Base-by-base conservation (phyloP, 2,329 filamentous ascomycete genomes). In the Ceratocystis papillata region DNA sequence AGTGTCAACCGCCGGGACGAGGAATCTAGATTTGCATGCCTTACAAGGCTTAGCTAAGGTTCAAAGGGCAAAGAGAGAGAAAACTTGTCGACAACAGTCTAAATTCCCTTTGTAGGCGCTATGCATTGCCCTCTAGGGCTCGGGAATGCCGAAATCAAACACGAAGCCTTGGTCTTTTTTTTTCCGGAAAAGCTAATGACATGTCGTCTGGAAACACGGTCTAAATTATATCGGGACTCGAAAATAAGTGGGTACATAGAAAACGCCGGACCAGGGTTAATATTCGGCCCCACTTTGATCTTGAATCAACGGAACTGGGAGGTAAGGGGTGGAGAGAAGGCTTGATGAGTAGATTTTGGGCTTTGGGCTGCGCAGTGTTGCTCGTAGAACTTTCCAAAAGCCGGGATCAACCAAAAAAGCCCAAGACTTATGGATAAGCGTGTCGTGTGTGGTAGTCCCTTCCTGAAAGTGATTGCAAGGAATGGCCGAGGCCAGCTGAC, bases 131-230 rank as follows among this genome's bases (percentile, higher is more conserved):
- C n/a, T 53, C 1, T 22, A 53, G 48, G n/a, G 7, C 48, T 22
- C 48, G 22, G 22, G 6, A 20, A n/a, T 20, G 6, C 7, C 48
- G n/a, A 17, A 53, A 25, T 53, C 22, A 4, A 22, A 25, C n/a
- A 53, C 7, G 48, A 22, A n/a, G 12, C n/a, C 15, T 8, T 22
- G 22, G n/a, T 5, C 48, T n/a, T 8, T n/a, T 8, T 12, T 25
- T 50, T 2, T 8, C 12, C 22, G n/a, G n/a, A 25, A n/a, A n/a
- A 8, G 28, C 17, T 37, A 20, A 59, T 59, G 28, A 25, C 55
- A 59, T 59, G 55, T 59, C 55, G 55, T 59, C 55, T 59, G 55
- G 8, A 59, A 37, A 59, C 25, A 28, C 55, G 55, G 55, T 4
- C 7, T 10, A 8, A 7, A 37, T 8, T 12, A 30, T n/a, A 30